phyloP scores from a whole-genome alignment of 2,329 filamentous ascomycete species.

The Nemania sp. region DNA sequence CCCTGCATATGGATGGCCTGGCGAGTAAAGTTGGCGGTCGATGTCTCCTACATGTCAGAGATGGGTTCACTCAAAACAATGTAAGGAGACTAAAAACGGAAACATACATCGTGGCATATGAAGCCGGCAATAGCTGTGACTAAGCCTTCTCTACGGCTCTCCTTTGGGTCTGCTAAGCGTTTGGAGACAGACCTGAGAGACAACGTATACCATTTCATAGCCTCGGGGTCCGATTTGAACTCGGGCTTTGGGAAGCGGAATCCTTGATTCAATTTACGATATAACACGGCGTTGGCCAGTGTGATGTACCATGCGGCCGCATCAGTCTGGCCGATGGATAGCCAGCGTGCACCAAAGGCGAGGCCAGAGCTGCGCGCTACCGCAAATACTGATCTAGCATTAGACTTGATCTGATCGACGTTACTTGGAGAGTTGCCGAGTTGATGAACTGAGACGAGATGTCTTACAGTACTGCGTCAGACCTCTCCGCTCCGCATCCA shows the following conservation, averaged over 20 bases:
- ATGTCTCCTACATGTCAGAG: conserved; percentile 19
- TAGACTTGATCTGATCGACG: background rate
- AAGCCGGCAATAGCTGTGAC: conserved; percentile 35
- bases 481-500: conserved; percentile 33
- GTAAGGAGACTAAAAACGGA: background rate
- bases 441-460: background rate
- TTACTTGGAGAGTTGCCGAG: background rate
- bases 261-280: conserved; percentile 22
- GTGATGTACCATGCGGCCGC: conserved; percentile 37
- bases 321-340: conserved; percentile 35
- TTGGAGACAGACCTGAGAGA: conserved; percentile 33
- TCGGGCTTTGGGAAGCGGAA: conserved; percentile 22
- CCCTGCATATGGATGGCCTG: conserved; percentile 35
- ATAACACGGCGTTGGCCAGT: conserved; percentile 35
- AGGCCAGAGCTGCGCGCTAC: conserved; percentile 29
- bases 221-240: conserved; percentile 27
- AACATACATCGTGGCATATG: conserved; percentile 36
- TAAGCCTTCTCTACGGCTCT: conserved; percentile 32
- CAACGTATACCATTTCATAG: conserved; percentile 36
- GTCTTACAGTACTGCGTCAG: conserved; percentile 33
- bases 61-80: background rate
- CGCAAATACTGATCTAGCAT: conserved; percentile 28
- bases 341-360: conserved; percentile 37
- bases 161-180: conserved; percentile 29
- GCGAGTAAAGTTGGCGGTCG: conserved; percentile 36